Conservation (phyloP, 371 early-diverging fungal genomes). For the Mortierella sp. region DNA sequence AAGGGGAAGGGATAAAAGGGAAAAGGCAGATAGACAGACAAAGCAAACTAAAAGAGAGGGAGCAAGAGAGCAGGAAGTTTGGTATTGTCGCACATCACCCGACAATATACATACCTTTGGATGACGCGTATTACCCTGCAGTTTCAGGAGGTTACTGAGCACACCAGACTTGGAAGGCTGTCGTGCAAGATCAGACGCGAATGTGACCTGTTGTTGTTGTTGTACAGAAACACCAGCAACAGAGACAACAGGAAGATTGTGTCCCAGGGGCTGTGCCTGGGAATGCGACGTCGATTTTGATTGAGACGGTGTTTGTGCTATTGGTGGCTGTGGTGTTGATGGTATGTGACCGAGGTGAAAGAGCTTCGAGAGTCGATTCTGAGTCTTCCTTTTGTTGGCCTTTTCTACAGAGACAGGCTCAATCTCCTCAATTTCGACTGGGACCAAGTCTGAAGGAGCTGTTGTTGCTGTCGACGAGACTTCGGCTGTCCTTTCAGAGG, state of each 20-base stretch:
- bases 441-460: too few species aligned
- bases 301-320: too few species aligned
- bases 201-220: neutral
- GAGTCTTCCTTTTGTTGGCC: neutral
- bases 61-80: neutral
- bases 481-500: conserved; percentile 13
- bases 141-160: conserved; percentile 58
- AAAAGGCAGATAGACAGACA: neutral
- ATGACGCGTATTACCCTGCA: conserved; percentile 33
- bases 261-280: too few species aligned
- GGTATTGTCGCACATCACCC: too few species aligned
- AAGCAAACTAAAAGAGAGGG: neutral
- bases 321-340: too few species aligned
- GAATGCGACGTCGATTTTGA: too few species aligned
- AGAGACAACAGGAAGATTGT: too few species aligned
- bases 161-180: conserved; percentile 60
- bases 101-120: conserved; percentile 21
- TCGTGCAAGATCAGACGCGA: conserved; percentile 15
- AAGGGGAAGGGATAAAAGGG: too few species aligned
- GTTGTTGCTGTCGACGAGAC: conserved; percentile 5
- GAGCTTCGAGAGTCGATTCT: conserved; percentile 15
- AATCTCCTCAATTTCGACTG: too few species aligned
- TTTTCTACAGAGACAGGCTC: too few species aligned
- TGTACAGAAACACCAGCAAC: conserved; percentile 9
- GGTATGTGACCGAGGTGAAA: conserved; percentile 1